Evolutionary conservation across 164 flowering plant species (phyloP).

Genomic region (Vitis amurensis): DNA sequence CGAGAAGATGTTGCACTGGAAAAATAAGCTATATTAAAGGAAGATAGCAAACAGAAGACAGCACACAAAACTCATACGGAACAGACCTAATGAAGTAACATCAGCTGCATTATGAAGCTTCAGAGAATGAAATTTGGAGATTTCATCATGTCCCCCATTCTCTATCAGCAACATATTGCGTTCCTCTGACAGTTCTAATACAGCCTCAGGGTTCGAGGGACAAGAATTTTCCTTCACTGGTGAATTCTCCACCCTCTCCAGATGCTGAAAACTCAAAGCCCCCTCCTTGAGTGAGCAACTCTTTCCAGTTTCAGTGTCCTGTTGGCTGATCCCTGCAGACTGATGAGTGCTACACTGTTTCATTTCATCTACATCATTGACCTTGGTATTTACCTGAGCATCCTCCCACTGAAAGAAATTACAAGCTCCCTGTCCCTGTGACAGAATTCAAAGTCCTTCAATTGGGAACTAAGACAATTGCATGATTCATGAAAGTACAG

Average conservation of each 20-base stretch:
- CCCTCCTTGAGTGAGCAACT: not conserved
- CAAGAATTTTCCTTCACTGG: not conserved
- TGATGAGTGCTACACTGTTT: not conserved
- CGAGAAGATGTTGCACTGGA: no score
- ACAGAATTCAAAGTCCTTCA: constrained; percentile 4
- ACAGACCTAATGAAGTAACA: not conserved
- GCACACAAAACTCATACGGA: not conserved
- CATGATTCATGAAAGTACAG: not conserved
- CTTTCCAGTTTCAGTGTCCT: not conserved
- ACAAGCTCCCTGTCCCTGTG: constrained; percentile 48
- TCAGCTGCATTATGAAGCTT: not conserved
- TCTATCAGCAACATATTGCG: not conserved
- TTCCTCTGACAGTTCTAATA: not conserved
- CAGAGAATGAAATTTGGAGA: not conserved
- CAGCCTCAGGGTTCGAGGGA: not conserved
- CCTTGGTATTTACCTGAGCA: not conserved
- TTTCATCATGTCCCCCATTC: not conserved
- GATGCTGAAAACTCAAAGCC: not conserved
- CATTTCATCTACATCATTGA: not conserved
- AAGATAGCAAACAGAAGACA: not conserved
- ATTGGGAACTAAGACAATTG: not conserved
- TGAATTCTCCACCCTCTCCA: constrained; percentile 1
- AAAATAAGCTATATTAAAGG: not conserved
- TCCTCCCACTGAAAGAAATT: constrained; percentile 27
- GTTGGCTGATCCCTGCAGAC: not conserved